Percentiles rank a stretch among this genome's conserved stretches.
These are phyloP conservation scores for Leucocoprinus birnbaumii DNA, from an alignment of 768 basidiomycete genomes.

Conservation along the genomic window DNA sequence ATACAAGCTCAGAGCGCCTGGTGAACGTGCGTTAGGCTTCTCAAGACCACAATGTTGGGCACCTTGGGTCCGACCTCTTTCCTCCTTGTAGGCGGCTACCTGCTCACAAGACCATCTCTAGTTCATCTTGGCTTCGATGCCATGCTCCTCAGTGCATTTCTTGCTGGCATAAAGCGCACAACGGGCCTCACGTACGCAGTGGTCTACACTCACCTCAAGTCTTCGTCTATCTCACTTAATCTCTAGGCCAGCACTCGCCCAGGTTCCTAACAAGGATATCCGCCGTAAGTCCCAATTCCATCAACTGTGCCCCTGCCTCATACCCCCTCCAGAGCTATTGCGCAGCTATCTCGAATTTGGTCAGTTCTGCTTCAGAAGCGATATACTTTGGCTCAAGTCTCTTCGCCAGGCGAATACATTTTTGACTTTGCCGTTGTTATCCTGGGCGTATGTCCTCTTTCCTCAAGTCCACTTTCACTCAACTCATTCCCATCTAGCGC, in stretches of 20 bases:
- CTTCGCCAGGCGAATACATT: slow-evolving; percentile 68
- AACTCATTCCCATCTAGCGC: slow-evolving; percentile 45
- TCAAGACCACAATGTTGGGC: slow-evolving; percentile 48
- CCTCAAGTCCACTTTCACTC: slow-evolving; percentile 3
- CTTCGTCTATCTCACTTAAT: not conserved
- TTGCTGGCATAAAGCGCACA: slow-evolving; percentile 81
- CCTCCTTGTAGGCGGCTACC: not conserved
- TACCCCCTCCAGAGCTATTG: slow-evolving; percentile 53
- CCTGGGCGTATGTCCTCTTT: slow-evolving; percentile 58
- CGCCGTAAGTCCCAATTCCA: slow-evolving; percentile 56
- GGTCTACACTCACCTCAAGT: not conserved
- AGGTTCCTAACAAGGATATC: slow-evolving; percentile 86
- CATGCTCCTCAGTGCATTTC: slow-evolving; percentile 71
- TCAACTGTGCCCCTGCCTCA: not conserved
- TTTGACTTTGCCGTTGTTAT: slow-evolving; percentile 88
- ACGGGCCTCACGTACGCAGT: slow-evolving; percentile 78
- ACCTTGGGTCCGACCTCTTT: slow-evolving; percentile 41
- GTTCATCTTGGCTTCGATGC: slow-evolving; percentile 78
- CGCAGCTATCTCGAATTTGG: slow-evolving; percentile 80
- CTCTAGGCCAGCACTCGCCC: slow-evolving; percentile 67
- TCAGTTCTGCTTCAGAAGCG: slow-evolving; percentile 27
- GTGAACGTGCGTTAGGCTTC: not conserved
- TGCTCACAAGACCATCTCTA: slow-evolving; percentile 17
- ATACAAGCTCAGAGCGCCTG: not conserved
- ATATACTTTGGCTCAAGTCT: slow-evolving; percentile 9